A percentile compares a stretch with the other conserved stretches of the same genome.
These are phyloP conservation scores for Eimeria sp. DNA, from an alignment of 169 alveolate species.

Conservation along the genomic window DNA sequence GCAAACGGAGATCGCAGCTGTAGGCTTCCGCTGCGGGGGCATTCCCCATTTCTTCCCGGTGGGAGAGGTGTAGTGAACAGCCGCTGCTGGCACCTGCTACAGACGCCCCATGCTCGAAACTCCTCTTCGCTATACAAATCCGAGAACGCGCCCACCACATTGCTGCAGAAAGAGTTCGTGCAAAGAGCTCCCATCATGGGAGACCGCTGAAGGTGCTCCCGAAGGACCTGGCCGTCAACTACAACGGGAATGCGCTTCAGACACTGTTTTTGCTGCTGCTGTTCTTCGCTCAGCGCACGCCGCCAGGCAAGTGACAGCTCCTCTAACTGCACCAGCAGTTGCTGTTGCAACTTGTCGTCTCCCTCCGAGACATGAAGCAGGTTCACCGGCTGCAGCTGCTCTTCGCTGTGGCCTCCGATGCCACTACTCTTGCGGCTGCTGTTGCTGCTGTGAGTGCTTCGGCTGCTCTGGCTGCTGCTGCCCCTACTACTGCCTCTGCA, in stretches of 20 bases:
- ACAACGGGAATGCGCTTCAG: constrained; percentile 11
- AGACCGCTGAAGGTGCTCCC: neutral
- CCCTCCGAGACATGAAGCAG: neutral
- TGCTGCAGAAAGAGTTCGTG: constrained; percentile 70
- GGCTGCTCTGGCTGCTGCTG: constrained; percentile 31
- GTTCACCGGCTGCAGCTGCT: neutral
- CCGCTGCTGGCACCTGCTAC: constrained; percentile 70
- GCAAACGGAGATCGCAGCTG: constrained; percentile 31
- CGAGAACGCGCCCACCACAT: constrained; percentile 19
- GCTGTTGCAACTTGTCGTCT: constrained; percentile 17
- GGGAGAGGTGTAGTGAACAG: constrained; percentile 66
- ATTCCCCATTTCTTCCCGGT: neutral
- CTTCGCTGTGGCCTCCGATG: neutral
- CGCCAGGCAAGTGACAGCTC: constrained; percentile 45
- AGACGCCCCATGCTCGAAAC: constrained; percentile 80
- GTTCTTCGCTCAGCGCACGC: constrained; percentile 4
- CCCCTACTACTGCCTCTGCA: constrained; percentile 6
- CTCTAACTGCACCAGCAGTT: constrained; percentile 67
- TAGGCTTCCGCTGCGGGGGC: neutral
- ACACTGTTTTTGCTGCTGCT: constrained; percentile 6
- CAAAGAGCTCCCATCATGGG: constrained; percentile 59
- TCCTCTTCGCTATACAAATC: constrained; percentile 80
- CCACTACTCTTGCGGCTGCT: constrained; percentile 17
- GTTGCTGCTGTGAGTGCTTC: constrained; percentile 24
- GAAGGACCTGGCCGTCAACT: constrained; percentile 30